These are phyloP conservation scores for Dianthus caryophyllus DNA, from an alignment of 148 eudicot species.

Conservation along the genomic window DNA sequence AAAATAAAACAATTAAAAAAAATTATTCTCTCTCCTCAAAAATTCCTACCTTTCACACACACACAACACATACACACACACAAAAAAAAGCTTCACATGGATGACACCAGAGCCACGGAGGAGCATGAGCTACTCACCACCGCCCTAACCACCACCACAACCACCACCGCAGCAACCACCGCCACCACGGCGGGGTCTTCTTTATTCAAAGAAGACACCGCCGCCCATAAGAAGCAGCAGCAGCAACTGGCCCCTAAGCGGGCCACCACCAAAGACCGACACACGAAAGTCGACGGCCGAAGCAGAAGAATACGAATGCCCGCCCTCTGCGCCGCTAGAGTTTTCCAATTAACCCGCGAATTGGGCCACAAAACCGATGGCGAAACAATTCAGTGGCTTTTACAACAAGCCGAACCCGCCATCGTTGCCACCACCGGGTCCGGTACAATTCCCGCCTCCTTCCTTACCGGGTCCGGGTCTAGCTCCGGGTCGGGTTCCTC, in stretches of 20 bases:
- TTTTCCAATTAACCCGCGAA: slow-evolving; percentile 71
- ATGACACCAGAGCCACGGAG: background rate
- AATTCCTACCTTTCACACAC: background rate
- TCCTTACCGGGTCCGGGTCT: slow-evolving; percentile 40
- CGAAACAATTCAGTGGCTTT: slow-evolving; percentile 84
- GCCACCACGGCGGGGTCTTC: too few relatives aligned
- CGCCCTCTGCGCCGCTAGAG: slow-evolving; percentile 74
- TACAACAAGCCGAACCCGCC: slow-evolving; percentile 71
- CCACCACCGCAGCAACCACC: slow-evolving; percentile 2
- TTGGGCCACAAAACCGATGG: slow-evolving; percentile 84
- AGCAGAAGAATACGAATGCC: slow-evolving; percentile 81
- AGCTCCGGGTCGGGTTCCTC: slow-evolving; percentile 23
- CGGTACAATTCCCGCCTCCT: slow-evolving; percentile 73
- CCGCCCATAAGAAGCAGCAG: too few relatives aligned
- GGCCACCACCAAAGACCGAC: slow-evolving; percentile 73
- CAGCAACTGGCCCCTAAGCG: slow-evolving; percentile 49
- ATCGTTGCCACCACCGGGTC: slow-evolving; percentile 74
- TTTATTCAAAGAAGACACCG: too few relatives aligned
- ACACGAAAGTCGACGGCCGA: slow-evolving; percentile 84
- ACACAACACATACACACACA: slow-evolving; percentile 1
- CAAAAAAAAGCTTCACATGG: background rate
- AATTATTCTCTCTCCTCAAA: background rate
- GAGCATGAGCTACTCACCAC: background rate
- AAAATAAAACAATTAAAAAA: background rate
- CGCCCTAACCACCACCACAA: slow-evolving; percentile 16